phyloP scores from a whole-genome alignment of 176 grass and related monocot species.

The Eragrostis nindensis region DNA sequence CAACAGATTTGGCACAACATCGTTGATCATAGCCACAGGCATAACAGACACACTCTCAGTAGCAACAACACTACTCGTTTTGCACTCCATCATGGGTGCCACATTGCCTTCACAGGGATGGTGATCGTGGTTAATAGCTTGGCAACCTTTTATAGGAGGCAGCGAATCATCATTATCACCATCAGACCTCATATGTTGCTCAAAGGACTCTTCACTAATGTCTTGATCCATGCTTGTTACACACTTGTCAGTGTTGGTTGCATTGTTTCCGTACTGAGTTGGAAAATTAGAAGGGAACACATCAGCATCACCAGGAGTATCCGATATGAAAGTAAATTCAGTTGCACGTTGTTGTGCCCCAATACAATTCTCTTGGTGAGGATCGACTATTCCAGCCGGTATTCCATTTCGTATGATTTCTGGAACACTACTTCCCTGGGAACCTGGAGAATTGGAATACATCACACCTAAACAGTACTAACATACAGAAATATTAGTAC shows the following conservation, averaged over 20 bases:
- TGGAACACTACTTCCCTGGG: background rate
- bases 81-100: background rate
- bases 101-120: background rate
- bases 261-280: background rate
- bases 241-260: background rate
- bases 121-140: background rate
- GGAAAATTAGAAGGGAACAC: constrained; percentile 12
- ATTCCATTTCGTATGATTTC: background rate
- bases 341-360: background rate
- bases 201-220: background rate
- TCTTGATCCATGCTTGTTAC: background rate
- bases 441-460: constrained; percentile 16
- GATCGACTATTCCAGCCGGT: background rate
- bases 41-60: background rate
- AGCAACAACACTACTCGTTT: background rate
- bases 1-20: background rate
- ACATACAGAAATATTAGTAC: background rate
- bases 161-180: background rate
- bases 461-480: background rate
- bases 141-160: background rate
- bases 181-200: background rate
- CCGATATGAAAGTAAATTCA: background rate
- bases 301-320: background rate
- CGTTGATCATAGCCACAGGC: background rate
- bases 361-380: background rate